A percentile compares a stretch with the other conserved stretches of the same genome.
Evolutionary conservation across 1,284 basidiomycete genomes (phyloP).

Genomic region (Phaffia rhodozyma): DNA sequence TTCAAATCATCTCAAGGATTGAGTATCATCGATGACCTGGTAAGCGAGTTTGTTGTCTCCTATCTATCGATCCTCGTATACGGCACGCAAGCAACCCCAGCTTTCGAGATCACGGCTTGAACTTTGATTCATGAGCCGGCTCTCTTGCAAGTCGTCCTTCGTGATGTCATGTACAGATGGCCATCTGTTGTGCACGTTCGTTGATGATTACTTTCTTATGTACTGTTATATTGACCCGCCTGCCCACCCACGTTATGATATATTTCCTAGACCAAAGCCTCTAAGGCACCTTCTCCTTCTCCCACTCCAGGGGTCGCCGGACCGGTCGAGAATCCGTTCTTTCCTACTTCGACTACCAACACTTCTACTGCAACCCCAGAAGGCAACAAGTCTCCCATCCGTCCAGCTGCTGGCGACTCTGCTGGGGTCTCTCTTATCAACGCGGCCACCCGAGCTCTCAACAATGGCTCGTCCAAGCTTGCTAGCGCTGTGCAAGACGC

Average conservation of each 20-base stretch:
- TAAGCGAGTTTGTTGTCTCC: not conserved
- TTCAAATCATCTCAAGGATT: slow-evolving; percentile 2
- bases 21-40: slow-evolving; percentile 18
- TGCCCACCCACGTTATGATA: not conserved
- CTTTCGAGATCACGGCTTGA: not conserved
- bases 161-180: not conserved
- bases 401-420: not conserved
- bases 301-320: not conserved
- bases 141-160: not conserved
- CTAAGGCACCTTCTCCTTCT: not conserved
- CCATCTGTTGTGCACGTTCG: not conserved
- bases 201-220: too few species aligned
- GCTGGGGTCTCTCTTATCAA: not conserved
- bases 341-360: not conserved
- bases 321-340: slow-evolving; percentile 1
- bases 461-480: not conserved
- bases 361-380: too few species aligned
- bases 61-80: too few species aligned
- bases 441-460: not conserved
- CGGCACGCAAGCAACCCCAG: not conserved
- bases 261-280: not conserved
- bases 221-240: too few species aligned
- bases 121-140: too few species aligned
- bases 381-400: not conserved
- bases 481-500: not conserved